Conservation (phyloP, 352 stramenopile genomes). For the Halophytophthora batemanensis region DNA sequence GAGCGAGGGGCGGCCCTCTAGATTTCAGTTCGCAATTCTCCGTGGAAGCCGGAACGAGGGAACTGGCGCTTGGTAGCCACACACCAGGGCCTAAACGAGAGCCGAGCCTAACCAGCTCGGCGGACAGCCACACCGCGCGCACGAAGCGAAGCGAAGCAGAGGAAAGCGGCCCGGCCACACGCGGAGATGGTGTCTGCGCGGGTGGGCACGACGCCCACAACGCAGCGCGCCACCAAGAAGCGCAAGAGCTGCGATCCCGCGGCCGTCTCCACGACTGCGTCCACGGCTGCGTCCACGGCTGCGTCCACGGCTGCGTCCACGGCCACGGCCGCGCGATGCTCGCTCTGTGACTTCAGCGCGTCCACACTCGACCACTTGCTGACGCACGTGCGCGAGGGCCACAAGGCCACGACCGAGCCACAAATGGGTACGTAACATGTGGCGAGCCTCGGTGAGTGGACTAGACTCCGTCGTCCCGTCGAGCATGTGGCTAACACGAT, state of each 20-base stretch:
- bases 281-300: slow-evolving; percentile 9
- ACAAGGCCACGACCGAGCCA: slow-evolving; percentile 19
- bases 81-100: too few relatives aligned
- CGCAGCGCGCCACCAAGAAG: slow-evolving; percentile 41
- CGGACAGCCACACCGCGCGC: too few relatives aligned
- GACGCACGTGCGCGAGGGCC: slow-evolving; percentile 43
- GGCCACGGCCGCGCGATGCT: slow-evolving; percentile 22
- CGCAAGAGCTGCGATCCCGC: slow-evolving; percentile 38
- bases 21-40: neutral
- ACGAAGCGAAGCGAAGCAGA: too few relatives aligned
- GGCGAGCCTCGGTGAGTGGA: slow-evolving; percentile 10
- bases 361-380: slow-evolving; percentile 48
- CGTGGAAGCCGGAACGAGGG: neutral
- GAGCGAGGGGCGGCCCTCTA: too few relatives aligned
- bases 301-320: slow-evolving; percentile 5
- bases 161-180: too few relatives aligned
- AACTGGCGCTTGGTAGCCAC: neutral
- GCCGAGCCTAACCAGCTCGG: too few relatives aligned
- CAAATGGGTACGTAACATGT: slow-evolving; percentile 51
- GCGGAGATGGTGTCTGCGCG: too few relatives aligned
- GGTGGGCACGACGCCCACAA: neutral
- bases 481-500: neutral
- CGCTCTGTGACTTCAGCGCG: slow-evolving; percentile 41
- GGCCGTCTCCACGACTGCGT: slow-evolving; percentile 11
- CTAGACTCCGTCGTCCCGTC: neutral